Evolutionary conservation across 495 filamentous ascomycete genomes (phyloP).

Genomic region (Penicillium bovifimosum): DNA sequence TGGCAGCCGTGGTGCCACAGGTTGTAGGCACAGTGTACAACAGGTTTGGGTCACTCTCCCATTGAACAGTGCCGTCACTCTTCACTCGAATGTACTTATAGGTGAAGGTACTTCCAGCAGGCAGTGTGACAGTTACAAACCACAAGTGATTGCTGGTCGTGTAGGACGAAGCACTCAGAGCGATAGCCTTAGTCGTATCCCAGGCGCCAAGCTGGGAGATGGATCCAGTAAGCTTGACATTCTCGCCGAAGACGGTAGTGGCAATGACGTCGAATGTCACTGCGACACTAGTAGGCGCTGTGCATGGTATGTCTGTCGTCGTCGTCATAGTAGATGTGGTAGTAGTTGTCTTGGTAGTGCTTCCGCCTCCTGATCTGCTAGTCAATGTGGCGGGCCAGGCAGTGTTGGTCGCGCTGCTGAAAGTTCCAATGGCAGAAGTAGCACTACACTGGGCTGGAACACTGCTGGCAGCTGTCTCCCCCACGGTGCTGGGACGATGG

Average conservation of each 20-base stretch:
- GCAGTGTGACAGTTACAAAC: constrained; percentile 42
- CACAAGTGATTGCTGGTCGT: constrained; percentile 50
- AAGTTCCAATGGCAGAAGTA: constrained; percentile 52
- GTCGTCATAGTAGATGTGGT: neutral
- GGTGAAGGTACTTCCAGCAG: constrained; percentile 45
- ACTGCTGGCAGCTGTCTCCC: constrained; percentile 46
- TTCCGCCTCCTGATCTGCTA: constrained; percentile 21
- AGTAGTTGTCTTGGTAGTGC: neutral
- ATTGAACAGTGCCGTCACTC: constrained; percentile 46
- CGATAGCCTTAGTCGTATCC: constrained; percentile 41
- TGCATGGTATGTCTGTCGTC: neutral
- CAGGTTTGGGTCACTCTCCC: constrained; percentile 59
- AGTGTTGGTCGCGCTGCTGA: constrained; percentile 49
- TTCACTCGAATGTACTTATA: constrained; percentile 63
- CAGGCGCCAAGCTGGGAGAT: constrained; percentile 49
- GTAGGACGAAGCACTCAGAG: constrained; percentile 48
- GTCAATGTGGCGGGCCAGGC: constrained; percentile 53
- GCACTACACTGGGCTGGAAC: constrained; percentile 50
- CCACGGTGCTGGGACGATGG: constrained; percentile 50
- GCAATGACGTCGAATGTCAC: constrained; percentile 4
- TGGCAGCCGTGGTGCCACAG: constrained; percentile 24
- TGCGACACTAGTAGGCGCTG: constrained; percentile 1
- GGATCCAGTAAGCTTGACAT: constrained; percentile 49
- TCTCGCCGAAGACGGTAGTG: constrained; percentile 2
- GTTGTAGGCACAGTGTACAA: constrained; percentile 43